Evolutionary conservation across 257 asterid species (phyloP).

Genomic region (Misopates orontium): DNA sequence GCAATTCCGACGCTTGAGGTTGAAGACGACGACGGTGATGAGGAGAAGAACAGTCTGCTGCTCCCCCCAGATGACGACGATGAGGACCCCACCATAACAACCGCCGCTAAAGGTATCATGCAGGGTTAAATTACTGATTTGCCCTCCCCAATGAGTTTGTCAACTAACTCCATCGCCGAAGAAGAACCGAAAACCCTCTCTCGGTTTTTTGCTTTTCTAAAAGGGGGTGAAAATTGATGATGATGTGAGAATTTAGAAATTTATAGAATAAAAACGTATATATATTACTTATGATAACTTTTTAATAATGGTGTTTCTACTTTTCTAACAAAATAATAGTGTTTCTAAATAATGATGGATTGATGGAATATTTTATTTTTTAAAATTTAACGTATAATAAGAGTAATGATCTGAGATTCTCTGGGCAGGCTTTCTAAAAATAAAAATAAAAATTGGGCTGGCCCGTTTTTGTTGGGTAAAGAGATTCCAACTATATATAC

Average conservation of each 20-base stretch:
- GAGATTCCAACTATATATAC: too few relatives aligned
- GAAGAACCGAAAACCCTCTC: constrained; percentile 30
- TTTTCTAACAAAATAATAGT: too few relatives aligned
- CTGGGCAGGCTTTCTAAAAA: constrained; percentile 26
- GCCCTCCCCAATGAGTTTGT: constrained; percentile 15
- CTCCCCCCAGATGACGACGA: constrained; percentile 43
- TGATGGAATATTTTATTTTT: background rate
- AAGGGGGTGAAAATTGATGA: background rate
- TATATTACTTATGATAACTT: too few relatives aligned
- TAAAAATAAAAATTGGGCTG: constrained; percentile 26
- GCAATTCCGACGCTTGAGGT: constrained; percentile 66
- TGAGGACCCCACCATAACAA: constrained; percentile 38
- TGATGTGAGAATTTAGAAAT: background rate
- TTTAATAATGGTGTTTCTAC: too few relatives aligned
- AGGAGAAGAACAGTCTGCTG: constrained; percentile 29
- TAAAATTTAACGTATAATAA: background rate
- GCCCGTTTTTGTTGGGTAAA: constrained; percentile 16
- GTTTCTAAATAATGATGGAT: too few relatives aligned
- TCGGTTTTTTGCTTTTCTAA: constrained; percentile 31
- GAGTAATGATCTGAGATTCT: constrained; percentile 28
- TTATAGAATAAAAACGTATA: background rate
- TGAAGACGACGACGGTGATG: constrained; percentile 34
- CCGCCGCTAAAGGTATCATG: constrained; percentile 54
- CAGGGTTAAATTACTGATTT: too few relatives aligned
- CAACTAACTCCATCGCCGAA: too few relatives aligned